Conservation (phyloP, 176 grass and related monocot species). For the Carex cristatella region DNA sequence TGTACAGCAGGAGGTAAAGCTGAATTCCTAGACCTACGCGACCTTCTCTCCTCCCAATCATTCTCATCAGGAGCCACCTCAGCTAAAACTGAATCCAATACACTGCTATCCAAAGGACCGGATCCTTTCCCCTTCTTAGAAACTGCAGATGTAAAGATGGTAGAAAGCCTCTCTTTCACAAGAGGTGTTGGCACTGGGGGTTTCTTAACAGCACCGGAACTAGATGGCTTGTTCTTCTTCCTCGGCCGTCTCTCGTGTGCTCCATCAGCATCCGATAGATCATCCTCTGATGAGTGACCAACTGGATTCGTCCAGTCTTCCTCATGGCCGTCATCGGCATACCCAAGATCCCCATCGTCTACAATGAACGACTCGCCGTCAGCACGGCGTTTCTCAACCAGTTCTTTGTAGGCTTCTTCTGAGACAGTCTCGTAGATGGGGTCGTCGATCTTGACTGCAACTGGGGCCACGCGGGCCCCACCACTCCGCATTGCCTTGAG, state of each 20-base stretch:
- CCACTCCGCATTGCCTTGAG: slow-evolving; percentile 40
- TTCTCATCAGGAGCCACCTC: slow-evolving; percentile 74
- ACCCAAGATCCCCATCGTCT: slow-evolving; percentile 85
- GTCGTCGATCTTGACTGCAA: slow-evolving; percentile 58
- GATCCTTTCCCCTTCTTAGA: slow-evolving; percentile 57
- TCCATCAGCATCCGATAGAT: slow-evolving; percentile 42
- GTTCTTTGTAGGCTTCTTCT: slow-evolving; percentile 74
- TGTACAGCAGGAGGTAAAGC: slow-evolving; percentile 11
- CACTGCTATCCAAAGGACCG: slow-evolving; percentile 39
- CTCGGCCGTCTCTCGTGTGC: slow-evolving; percentile 36
- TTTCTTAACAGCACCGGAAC: slow-evolving; percentile 44
- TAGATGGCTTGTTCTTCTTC: slow-evolving; percentile 47
- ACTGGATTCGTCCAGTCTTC: slow-evolving; percentile 78
- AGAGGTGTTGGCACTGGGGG: slow-evolving; percentile 39
- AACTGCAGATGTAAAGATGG: slow-evolving; percentile 67
- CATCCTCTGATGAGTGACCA: slow-evolving; percentile 54
- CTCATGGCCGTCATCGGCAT: slow-evolving; percentile 83
- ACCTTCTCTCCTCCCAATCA: slow-evolving; percentile 67
- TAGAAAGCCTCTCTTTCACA: slow-evolving; percentile 55
- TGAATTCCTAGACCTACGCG: slow-evolving; percentile 27
- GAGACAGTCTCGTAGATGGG: slow-evolving; percentile 88
- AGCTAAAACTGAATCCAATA: slow-evolving; percentile 78
- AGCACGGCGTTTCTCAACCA: slow-evolving; percentile 66
- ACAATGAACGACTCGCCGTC: slow-evolving; percentile 64
- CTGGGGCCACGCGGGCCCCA: slow-evolving; percentile 29